phyloP scores from a whole-genome alignment of 2,329 filamentous ascomycete species.

The Fusarium anthophilum region DNA sequence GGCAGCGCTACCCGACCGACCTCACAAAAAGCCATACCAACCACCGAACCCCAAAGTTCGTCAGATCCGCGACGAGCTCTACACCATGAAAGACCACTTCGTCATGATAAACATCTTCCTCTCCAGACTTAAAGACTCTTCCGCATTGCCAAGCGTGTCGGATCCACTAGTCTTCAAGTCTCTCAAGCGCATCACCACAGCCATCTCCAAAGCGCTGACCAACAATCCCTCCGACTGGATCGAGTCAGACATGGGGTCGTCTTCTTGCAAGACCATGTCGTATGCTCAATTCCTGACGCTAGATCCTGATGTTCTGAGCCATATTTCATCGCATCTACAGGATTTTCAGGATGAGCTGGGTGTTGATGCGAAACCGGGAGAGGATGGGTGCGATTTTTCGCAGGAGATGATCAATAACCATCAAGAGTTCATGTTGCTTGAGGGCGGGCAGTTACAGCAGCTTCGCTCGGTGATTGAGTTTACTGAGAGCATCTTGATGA shows the following conservation, averaged over 20 bases:
- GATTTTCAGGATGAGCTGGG: conserved; percentile 24
- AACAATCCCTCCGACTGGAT: conserved; percentile 42
- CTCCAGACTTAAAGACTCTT: background rate
- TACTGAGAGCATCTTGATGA: conserved; percentile 19
- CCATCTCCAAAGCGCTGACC: conserved; percentile 31
- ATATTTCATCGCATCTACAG: conserved; percentile 20
- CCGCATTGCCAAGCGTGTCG: background rate
- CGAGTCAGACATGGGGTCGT: conserved; percentile 10
- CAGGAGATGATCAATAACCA: conserved; percentile 25
- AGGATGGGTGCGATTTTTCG: background rate
- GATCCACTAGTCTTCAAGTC: conserved; percentile 1
- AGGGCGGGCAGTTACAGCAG: conserved; percentile 19
- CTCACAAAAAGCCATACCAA: background rate
- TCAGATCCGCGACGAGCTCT: conserved; percentile 30
- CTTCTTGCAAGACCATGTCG: background rate
- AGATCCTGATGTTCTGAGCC: conserved; percentile 27
- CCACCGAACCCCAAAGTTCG: conserved; percentile 18
- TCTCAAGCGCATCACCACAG: conserved; percentile 3
- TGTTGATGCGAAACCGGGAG: background rate
- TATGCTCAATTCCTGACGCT: conserved; percentile 30
- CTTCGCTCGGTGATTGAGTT: conserved; percentile 20
- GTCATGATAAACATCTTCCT: conserved; percentile 10
- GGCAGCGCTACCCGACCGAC: background rate
- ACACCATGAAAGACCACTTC: conserved; percentile 33
- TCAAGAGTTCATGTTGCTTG: conserved; percentile 17